phyloP scores from a whole-genome alignment of 179 eudicot species.

The Drosera spatulata region DNA sequence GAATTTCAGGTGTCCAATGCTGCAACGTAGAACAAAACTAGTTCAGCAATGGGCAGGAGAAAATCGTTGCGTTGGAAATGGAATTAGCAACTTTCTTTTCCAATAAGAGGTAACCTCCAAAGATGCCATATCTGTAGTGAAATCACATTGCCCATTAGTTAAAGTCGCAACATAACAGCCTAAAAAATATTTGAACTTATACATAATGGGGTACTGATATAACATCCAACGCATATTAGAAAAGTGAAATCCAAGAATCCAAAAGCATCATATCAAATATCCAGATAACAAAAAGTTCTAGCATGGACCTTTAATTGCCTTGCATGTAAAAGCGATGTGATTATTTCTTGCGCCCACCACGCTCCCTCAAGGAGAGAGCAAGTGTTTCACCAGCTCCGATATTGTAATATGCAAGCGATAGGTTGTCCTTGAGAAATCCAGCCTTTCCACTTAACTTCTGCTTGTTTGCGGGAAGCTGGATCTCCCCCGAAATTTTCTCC shows the following conservation, averaged over 20 bases:
- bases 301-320: constrained; percentile 16
- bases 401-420: constrained; percentile 89
- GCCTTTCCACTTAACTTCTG: constrained; percentile 97
- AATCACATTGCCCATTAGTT: constrained; percentile 16
- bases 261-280: constrained; percentile 13
- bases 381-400: constrained; percentile 62
- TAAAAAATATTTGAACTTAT: constrained; percentile 2
- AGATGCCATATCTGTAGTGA: constrained; percentile 25
- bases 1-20: constrained; percentile 11
- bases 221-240: constrained; percentile 16
- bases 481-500: constrained; percentile 89
- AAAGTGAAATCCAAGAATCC: constrained; percentile 11
- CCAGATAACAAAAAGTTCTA: constrained; percentile 13
- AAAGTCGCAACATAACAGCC: constrained; percentile 10
- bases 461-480: constrained; percentile 92
- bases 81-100: constrained; percentile 19
- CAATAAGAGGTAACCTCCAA: constrained; percentile 15
- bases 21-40: constrained; percentile 26
- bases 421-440: constrained; percentile 91
- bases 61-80: background rate
- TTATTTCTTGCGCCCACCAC: constrained; percentile 84
- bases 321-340: constrained; percentile 2
- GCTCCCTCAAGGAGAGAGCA: constrained; percentile 83
- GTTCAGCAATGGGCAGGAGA: constrained; percentile 10
- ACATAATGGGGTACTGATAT: constrained; percentile 16